phyloP scores from a whole-genome alignment of 345 rosid genomes.

The Carallia pectinifolia region DNA sequence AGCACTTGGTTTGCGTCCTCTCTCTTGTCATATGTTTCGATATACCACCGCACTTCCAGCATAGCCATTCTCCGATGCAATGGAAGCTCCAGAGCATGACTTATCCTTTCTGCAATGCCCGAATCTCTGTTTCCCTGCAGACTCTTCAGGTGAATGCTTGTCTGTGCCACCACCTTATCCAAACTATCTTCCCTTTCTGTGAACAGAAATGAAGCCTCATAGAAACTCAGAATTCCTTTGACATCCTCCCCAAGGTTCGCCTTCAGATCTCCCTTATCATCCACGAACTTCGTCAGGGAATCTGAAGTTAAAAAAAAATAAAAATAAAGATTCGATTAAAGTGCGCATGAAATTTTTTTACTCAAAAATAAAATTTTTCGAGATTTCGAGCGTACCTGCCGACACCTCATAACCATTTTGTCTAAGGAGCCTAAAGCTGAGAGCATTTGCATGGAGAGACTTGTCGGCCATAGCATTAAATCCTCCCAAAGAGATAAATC shows the following conservation, averaged over 20 bases:
- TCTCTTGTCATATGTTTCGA: slow-evolving; percentile 12
- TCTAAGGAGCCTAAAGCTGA: slow-evolving; percentile 26
- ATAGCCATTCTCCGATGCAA: slow-evolving; percentile 10
- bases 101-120: neutral
- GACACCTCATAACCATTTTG: slow-evolving; percentile 22
- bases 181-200: slow-evolving; percentile 11
- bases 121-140: neutral
- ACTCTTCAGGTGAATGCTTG: slow-evolving; percentile 7
- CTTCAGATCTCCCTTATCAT: slow-evolving; percentile 8
- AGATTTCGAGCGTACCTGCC: slow-evolving; percentile 17
- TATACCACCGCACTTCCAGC: slow-evolving; percentile 23
- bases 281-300: slow-evolving; percentile 3
- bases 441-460: slow-evolving; percentile 14
- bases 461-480: neutral
- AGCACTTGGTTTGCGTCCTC: slow-evolving; percentile 4
- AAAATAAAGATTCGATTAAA: neutral
- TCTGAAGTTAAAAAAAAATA: neutral
- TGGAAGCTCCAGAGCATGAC: slow-evolving; percentile 25
- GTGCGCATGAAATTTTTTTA: neutral
- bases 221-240: slow-evolving; percentile 16
- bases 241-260: slow-evolving; percentile 1
- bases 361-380: no score
- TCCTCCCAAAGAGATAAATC: neutral
- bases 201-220: slow-evolving; percentile 14
- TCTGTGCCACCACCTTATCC: slow-evolving; percentile 20